Evolutionary conservation across 2,329 filamentous ascomycete genomes (phyloP), one percentile per base, ranked within the genome.

Genomic region (Pezizomycotina sp.): DNA sequence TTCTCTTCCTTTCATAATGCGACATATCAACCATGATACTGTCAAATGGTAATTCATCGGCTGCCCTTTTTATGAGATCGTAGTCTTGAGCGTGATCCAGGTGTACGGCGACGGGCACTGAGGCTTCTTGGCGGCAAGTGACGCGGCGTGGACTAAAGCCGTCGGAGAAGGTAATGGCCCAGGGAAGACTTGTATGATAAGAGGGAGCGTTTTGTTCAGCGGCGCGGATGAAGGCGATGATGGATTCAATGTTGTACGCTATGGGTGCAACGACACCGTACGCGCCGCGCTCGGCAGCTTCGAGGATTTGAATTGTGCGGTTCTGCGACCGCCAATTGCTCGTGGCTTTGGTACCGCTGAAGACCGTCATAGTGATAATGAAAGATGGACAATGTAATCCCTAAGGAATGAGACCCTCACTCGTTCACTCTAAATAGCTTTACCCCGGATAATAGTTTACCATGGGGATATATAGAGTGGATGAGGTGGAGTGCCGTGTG

Each of bases 11-110:
- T 47, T 77, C 73, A 51, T 76, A 71, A 52, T 80, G 75, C 39
- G 64, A 70, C 74, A 81, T 81, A 56, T 81, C 77, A 0, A 80
- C 69, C 75, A 81, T 80, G 53, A 81, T 78, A 45, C 65, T 69
- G 55, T 80, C 75, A 48, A 79, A 79, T 2, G 59, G 65, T 31
- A 66, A 61, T n/a, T 69, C 63, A 48, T 72, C 64, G 0, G 71
- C 72, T 0, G 72, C 71, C 4, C 59, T 60, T 10, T 66, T 64
- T 45, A 75, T 69, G 20, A 72, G 68, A 45, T 70, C 69, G 3
- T 69, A 67, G 6, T 64, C 68, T 55, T 76, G 72, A 19, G 68
- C 69, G 56, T 77, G 72, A 59, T 77, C 72, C 50, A 77, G 65
- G 55, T 77, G 72, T 27, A 77, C 59, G 15, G 66, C 65, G 20